These are phyloP conservation scores for Ogataea chonburiensis DNA, from an alignment of 805 yeast genomes.

Conservation along the genomic window DNA sequence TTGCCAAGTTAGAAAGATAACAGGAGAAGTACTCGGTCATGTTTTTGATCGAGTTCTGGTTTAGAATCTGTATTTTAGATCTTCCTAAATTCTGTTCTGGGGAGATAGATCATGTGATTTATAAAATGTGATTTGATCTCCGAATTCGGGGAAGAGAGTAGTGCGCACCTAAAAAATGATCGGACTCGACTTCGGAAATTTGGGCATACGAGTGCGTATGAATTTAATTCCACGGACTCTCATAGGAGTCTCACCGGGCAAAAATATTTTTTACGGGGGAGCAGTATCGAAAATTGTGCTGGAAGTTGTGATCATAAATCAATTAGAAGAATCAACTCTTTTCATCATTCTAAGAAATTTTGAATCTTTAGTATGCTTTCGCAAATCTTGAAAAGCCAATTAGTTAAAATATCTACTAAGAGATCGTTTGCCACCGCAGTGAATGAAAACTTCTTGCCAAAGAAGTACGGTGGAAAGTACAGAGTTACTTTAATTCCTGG, in stretches of 20 bases:
- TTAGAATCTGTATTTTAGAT: too few relatives aligned
- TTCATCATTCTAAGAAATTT: not conserved
- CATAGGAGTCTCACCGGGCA: too few relatives aligned
- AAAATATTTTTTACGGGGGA: not conserved
- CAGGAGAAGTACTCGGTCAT: too few relatives aligned
- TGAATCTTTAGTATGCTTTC: constrained; percentile 26
- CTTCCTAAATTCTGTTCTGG: not conserved
- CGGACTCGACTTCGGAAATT: constrained; percentile 23
- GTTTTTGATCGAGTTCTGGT: too few relatives aligned
- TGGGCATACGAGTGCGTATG: not conserved
- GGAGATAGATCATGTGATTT: too few relatives aligned
- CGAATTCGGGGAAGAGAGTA: constrained; percentile 19
- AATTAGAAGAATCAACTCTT: not conserved
- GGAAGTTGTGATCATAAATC: not conserved
- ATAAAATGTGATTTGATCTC: too few relatives aligned
- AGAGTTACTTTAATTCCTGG: constrained; percentile 96
- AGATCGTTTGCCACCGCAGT: constrained; percentile 35
- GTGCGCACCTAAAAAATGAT: constrained; percentile 5
- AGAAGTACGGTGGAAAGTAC: constrained; percentile 92
- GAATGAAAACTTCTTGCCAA: constrained; percentile 51
- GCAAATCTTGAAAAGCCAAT: constrained; percentile 22
- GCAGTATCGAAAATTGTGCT: not conserved
- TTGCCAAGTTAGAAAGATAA: too few relatives aligned
- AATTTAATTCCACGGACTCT: not conserved
- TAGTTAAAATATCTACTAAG: constrained; percentile 16